These are phyloP conservation scores for Pestalotiopsis sp. DNA, from an alignment of 2,329 filamentous ascomycete species.

Conservation along the genomic window DNA sequence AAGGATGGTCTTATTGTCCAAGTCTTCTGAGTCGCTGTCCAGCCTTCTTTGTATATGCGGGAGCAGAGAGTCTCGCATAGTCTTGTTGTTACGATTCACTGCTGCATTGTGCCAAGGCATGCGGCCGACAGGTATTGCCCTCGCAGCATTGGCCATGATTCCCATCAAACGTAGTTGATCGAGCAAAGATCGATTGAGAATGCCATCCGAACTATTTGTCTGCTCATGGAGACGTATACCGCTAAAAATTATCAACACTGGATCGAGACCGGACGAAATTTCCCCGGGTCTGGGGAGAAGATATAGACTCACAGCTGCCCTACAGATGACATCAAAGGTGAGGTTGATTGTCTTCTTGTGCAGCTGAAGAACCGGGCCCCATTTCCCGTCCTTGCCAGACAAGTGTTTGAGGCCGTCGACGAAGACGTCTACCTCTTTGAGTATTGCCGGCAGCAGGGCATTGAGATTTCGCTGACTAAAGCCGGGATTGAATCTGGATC, in stretches of 20 bases:
- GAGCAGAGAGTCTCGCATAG: slow-evolving; percentile 25
- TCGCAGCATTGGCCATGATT: neutral
- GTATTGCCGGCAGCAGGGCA: slow-evolving; percentile 36
- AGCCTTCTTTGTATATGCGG: slow-evolving; percentile 23
- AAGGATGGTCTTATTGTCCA: neutral
- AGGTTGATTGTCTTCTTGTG: slow-evolving; percentile 38
- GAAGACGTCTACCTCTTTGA: slow-evolving; percentile 41
- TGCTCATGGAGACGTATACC: neutral
- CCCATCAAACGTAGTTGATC: neutral
- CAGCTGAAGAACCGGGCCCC: slow-evolving; percentile 35
- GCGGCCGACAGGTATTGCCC: neutral
- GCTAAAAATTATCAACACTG: neutral
- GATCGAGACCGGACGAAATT: neutral
- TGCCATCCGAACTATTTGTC: neutral
- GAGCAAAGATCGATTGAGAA: neutral
- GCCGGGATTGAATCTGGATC: slow-evolving; percentile 35
- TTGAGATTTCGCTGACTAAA: slow-evolving; percentile 40
- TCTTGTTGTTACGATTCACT: slow-evolving; percentile 26
- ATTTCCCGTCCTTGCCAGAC: slow-evolving; percentile 29
- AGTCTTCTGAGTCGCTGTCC: neutral
- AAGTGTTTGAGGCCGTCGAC: slow-evolving; percentile 27
- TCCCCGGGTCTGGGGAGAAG: neutral
- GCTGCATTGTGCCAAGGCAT: slow-evolving; percentile 8
- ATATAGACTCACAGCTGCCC: slow-evolving; percentile 32
- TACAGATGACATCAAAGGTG: slow-evolving; percentile 42